A percentile compares a stretch with the other conserved stretches of the same genome.
Evolutionary conservation across 73 alveolate genomes (phyloP).

Genomic region (Symbiodinium natans): DNA sequence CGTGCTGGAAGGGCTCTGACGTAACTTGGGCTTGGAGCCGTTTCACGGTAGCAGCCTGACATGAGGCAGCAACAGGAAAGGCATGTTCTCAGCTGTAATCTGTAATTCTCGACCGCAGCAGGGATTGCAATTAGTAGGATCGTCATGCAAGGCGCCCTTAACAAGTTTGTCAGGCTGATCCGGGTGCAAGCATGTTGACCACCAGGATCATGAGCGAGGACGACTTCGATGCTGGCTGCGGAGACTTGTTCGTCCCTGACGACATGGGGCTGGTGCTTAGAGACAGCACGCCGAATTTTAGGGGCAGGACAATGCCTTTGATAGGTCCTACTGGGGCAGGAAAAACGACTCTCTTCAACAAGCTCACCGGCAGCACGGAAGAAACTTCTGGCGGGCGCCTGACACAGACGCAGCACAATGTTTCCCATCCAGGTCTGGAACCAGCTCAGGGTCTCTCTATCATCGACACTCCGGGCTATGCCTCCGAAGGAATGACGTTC

Average conservation of each 20-base stretch:
- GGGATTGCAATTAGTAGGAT: too few species aligned
- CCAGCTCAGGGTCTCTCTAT: background rate
- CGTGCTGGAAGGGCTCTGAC: too few species aligned
- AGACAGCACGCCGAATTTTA: constrained; percentile 6
- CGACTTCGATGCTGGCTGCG: background rate
- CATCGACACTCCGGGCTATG: background rate
- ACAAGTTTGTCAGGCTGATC: too few species aligned
- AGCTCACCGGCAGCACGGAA: background rate
- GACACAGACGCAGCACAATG: background rate
- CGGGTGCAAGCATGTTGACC: too few species aligned
- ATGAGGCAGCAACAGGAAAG: too few species aligned
- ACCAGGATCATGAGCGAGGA: too few species aligned
- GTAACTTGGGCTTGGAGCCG: too few species aligned
- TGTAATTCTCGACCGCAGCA: too few species aligned
- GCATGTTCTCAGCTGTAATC: too few species aligned
- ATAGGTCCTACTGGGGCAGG: constrained; percentile 19
- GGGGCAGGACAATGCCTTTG: background rate
- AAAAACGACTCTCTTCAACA: constrained; percentile 28
- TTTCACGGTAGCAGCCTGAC: too few species aligned
- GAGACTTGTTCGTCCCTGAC: constrained; percentile 5
- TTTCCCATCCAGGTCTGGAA: background rate
- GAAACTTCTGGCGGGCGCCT: background rate
- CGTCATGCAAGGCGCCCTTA: too few species aligned
- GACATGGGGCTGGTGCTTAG: background rate
- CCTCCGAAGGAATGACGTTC: background rate